Conservation (phyloP, 306 rosid species). For the Inga laurina region DNA sequence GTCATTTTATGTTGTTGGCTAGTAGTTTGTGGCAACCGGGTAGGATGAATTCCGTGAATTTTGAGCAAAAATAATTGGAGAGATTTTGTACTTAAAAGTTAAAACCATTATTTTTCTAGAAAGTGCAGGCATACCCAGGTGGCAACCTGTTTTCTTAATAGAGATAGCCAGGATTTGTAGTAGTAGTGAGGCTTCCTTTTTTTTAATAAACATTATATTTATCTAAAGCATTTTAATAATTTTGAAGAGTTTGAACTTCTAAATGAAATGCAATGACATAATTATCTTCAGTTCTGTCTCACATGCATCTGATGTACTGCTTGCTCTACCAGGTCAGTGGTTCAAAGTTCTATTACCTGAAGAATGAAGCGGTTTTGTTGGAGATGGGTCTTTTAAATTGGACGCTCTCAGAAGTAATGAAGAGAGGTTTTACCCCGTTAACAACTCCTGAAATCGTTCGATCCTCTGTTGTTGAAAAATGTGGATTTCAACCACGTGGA, state of each 20-base stretch:
- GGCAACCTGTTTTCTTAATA: slow-evolving; percentile 6
- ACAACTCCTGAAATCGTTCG: slow-evolving; percentile 96
- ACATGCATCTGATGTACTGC: slow-evolving; percentile 18
- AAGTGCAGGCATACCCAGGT: neutral
- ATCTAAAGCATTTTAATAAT: neutral
- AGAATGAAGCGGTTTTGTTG: slow-evolving; percentile 86
- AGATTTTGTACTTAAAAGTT: neutral
- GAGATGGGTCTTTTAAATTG: slow-evolving; percentile 92
- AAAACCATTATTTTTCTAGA: neutral
- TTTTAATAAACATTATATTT: neutral
- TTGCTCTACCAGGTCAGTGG: slow-evolving; percentile 80
- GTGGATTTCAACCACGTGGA: slow-evolving; percentile 97
- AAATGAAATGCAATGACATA: neutral
- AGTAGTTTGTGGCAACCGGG: slow-evolving; percentile 2
- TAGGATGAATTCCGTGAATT: slow-evolving; percentile 14
- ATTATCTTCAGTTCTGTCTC: slow-evolving; percentile 24
- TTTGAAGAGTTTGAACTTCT: slow-evolving; percentile 24
- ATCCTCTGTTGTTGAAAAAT: slow-evolving; percentile 90
- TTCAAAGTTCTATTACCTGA: slow-evolving; percentile 90
- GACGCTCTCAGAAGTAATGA: slow-evolving; percentile 89
- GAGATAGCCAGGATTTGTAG: neutral
- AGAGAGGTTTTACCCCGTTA: slow-evolving; percentile 81
- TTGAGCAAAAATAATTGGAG: slow-evolving; percentile 10
- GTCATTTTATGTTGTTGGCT: slow-evolving; percentile 16
- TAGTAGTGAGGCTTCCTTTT: neutral